A percentile compares a stretch with the other conserved stretches of the same genome.
Conservation (phyloP, 331 rosid genomes). For the Rosa hybrid region DNA sequence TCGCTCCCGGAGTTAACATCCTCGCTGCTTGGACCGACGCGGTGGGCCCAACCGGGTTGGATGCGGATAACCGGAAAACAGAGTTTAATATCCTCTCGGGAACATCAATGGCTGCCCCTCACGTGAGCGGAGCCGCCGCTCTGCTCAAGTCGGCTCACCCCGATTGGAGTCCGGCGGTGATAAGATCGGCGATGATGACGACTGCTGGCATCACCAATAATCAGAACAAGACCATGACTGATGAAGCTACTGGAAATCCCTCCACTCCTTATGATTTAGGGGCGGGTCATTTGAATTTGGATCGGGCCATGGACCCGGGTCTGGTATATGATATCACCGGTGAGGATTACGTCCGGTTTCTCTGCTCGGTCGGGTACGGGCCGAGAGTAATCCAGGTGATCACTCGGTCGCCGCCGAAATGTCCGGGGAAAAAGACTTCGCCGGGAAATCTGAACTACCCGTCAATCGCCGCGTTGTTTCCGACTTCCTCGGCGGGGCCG, state of each 20-base stretch:
- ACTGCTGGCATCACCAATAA: conserved; percentile 58
- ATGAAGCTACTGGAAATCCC: conserved; percentile 67
- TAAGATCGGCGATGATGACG: conserved; percentile 92
- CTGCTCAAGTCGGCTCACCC: conserved; percentile 85
- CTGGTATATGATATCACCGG: conserved; percentile 66
- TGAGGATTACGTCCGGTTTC: conserved; percentile 57
- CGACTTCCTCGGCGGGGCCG: conserved; percentile 38
- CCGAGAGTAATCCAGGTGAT: conserved; percentile 75
- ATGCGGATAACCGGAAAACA: conserved; percentile 54
- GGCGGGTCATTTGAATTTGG: conserved; percentile 74
- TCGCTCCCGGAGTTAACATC: conserved; percentile 90
- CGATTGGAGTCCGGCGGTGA: conserved; percentile 87
- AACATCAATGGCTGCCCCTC: conserved; percentile 93
- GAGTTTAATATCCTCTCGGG: conserved; percentile 93
- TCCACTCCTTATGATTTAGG: conserved; percentile 81
- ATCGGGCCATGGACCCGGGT: conserved; percentile 85
- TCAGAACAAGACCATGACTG: conserved; percentile 51
- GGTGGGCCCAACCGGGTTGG: conserved; percentile 80
- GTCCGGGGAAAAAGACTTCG: conserved; percentile 55
- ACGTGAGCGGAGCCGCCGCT: conserved; percentile 91
- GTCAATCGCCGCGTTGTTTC: conserved; percentile 58
- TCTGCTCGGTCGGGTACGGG: conserved; percentile 64
- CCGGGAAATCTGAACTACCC: conserved; percentile 89
- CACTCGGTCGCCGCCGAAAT: conserved; percentile 47
- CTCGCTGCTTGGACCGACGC: conserved; percentile 88